Evolutionary conservation across 495 filamentous ascomycete species (phyloP).

Genomic region (Tuber aestivum): DNA sequence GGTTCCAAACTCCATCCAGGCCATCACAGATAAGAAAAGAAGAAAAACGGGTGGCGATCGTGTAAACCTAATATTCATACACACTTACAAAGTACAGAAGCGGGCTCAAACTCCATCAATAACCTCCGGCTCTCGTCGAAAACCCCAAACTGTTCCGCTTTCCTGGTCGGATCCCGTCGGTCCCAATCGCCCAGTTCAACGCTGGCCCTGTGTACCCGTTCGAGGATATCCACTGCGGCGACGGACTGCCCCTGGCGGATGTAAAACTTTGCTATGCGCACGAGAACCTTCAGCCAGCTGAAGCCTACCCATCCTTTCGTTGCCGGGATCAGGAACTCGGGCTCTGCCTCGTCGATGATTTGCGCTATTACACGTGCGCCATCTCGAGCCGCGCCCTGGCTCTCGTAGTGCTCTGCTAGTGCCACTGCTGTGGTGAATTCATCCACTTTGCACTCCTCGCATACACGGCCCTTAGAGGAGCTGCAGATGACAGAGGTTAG

Average conservation of each 20-base stretch:
- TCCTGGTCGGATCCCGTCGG: not conserved
- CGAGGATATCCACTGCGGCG: not conserved
- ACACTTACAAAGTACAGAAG: not conserved
- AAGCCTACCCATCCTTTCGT: not conserved
- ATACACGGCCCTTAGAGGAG: not conserved
- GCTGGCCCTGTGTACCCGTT: not conserved
- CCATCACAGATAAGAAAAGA: not conserved
- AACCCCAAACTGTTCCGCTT: not conserved
- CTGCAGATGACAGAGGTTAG: not conserved
- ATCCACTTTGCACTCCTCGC: not conserved
- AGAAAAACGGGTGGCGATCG: not conserved
- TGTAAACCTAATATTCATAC: not conserved
- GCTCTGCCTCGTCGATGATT: not conserved
- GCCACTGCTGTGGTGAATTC: not conserved
- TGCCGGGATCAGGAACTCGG: not conserved
- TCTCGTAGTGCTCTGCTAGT: not conserved
- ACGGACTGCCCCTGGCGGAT: conserved; percentile 2
- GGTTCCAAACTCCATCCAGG: not conserved
- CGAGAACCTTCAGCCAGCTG: not conserved
- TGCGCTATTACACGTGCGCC: not conserved
- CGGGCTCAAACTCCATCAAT: not conserved
- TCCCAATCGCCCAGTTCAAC: not conserved
- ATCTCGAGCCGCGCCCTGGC: not conserved
- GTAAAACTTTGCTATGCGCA: not conserved
- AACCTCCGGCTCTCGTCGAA: not conserved